A percentile compares a stretch with the other conserved stretches of the same genome.
Conservation (phyloP, 352 stramenopile genomes). For the Globisporangium radiosum region DNA sequence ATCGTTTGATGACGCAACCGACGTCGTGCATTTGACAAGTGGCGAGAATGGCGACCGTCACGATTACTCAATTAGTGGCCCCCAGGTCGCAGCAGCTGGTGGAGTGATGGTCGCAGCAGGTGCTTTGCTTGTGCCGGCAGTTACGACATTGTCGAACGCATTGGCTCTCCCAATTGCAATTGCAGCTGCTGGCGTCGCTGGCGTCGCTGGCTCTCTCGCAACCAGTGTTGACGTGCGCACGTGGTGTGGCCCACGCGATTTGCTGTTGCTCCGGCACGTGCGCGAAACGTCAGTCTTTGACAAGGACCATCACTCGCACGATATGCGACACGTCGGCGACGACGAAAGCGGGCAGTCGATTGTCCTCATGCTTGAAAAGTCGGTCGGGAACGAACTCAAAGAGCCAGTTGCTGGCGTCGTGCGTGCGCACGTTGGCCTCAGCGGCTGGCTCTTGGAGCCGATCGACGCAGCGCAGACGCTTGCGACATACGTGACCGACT, state of each 20-base stretch:
- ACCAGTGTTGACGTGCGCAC: conserved; percentile 51
- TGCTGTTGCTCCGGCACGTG: conserved; percentile 72
- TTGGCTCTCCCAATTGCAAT: too few relatives aligned
- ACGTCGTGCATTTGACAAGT: conserved; percentile 62
- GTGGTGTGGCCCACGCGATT: conserved; percentile 44
- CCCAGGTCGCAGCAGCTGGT: conserved; percentile 15
- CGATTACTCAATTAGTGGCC: too few relatives aligned
- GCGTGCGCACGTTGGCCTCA: conserved; percentile 54
- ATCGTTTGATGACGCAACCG: conserved; percentile 67
- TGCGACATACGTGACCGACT: conserved; percentile 67
- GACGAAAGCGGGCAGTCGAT: conserved; percentile 50
- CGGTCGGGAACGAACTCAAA: conserved; percentile 71
- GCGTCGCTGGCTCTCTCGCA: conserved; percentile 32
- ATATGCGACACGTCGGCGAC: conserved; percentile 26
- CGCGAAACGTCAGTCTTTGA: conserved; percentile 50
- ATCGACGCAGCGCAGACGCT: conserved; percentile 53
- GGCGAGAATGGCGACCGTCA: conserved; percentile 6
- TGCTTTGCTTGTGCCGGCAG: conserved; percentile 27
- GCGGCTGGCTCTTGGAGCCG: conserved; percentile 71
- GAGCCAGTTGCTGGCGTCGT: conserved; percentile 27
- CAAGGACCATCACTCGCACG: conserved; percentile 28
- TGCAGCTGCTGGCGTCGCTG: conserved; percentile 10
- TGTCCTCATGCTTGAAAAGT: conserved; percentile 75
- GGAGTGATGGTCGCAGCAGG: conserved; percentile 14
- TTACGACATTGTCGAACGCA: conserved; percentile 1